phyloP scores from a whole-genome alignment of 352 stramenopile genomes.

The Blastocystis sp. region DNA sequence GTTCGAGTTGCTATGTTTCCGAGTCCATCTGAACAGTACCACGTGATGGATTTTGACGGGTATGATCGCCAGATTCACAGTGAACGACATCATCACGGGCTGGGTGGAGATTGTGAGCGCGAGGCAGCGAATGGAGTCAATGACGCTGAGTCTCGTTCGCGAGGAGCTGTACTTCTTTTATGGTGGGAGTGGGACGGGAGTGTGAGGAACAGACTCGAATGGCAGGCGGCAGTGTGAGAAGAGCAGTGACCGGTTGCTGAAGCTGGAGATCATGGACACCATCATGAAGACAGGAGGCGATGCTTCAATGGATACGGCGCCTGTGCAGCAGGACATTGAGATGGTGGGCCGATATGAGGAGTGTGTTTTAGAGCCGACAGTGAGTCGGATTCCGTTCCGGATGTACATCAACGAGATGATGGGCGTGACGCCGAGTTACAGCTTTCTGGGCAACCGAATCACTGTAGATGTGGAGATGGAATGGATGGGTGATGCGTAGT shows the following conservation, averaged over 20 bases:
- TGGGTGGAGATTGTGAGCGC: slow-evolving; percentile 6
- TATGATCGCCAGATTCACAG: not conserved
- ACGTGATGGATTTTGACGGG: too few species aligned
- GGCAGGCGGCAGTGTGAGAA: not conserved
- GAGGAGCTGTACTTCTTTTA: not conserved
- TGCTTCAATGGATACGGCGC: not conserved
- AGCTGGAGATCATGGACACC: slow-evolving; percentile 14
- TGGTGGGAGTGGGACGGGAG: not conserved
- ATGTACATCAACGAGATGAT: slow-evolving; percentile 9
- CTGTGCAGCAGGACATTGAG: not conserved
- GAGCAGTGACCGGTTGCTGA: not conserved
- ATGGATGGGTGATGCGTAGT: not conserved
- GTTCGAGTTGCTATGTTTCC: not conserved
- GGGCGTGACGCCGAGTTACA: not conserved
- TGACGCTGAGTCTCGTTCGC: not conserved
- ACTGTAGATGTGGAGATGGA: not conserved
- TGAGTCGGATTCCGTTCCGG: slow-evolving; percentile 25
- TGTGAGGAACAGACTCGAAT: not conserved
- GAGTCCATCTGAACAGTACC: slow-evolving; percentile 1
- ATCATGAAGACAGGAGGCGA: not conserved
- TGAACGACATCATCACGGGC: slow-evolving; percentile 40
- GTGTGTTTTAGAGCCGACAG: not conserved
- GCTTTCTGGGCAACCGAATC: not conserved
- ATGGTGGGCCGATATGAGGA: not conserved
- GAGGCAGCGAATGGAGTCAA: not conserved